These are phyloP conservation scores for Rhytidiadelphus loreus DNA, from an alignment of 225 moss, liverwort and hornwort genomes.

Conservation along the genomic window DNA sequence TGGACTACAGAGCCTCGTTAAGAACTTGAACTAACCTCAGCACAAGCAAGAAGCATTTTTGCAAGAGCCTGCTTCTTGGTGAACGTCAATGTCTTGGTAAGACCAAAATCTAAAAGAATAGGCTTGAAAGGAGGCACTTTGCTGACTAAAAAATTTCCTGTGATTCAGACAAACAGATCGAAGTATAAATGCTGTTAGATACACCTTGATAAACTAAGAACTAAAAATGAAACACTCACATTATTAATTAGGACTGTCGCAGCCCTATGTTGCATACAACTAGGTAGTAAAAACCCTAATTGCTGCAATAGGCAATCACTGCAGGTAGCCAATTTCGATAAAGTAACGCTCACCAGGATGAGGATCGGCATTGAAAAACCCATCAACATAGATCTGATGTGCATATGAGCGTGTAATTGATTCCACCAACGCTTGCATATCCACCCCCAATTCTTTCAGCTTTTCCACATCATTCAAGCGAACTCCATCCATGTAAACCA, in stretches of 20 bases:
- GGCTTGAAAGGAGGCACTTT: conserved; percentile 78
- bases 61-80: conserved; percentile 92
- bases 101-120: conserved; percentile 86
- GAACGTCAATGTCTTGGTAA: conserved; percentile 86
- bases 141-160: conserved; percentile 91
- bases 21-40: conserved; percentile 54
- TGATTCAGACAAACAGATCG: neutral
- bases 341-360: conserved; percentile 63
- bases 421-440: conserved; percentile 74
- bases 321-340: neutral
- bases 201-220: neutral
- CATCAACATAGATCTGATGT: conserved; percentile 92
- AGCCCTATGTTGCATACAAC: neutral
- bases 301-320: neutral
- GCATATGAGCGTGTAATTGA: conserved; percentile 91
- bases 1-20: neutral
- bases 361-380: conserved; percentile 98
- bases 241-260: neutral
- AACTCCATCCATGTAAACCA: conserved; percentile 96
- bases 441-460: conserved; percentile 65
- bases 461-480: conserved; percentile 76
- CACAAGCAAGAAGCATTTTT: conserved; percentile 90
- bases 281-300: neutral
- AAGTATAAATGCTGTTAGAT: neutral
- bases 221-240: neutral